Conservation (phyloP, 257 asterid genomes). For the Solanum rostratum region DNA sequence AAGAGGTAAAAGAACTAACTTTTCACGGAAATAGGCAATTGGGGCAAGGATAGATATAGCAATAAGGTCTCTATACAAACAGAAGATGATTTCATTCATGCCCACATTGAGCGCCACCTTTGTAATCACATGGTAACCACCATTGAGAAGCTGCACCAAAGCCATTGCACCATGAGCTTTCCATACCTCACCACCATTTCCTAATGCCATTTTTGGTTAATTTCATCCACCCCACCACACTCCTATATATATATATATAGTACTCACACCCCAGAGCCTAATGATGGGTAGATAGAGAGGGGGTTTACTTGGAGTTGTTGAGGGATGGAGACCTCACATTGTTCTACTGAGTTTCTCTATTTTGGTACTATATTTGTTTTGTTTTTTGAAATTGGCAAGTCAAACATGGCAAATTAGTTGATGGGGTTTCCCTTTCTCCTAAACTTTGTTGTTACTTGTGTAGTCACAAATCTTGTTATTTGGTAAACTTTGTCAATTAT, state of each 20-base stretch:
- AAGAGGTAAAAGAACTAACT: constrained; percentile 27
- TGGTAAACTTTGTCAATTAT: too few species aligned
- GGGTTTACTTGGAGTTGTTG: neutral
- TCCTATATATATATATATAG: neutral
- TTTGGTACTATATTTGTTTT: neutral
- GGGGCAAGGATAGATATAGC: constrained; percentile 88
- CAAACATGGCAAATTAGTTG: neutral
- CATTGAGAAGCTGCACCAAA: constrained; percentile 61
- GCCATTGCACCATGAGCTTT: constrained; percentile 85
- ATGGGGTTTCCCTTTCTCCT: neutral
- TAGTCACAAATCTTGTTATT: too few species aligned
- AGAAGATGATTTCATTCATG: constrained; percentile 81
- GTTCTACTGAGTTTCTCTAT: neutral
- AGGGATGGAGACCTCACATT: neutral
- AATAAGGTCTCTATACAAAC: constrained; percentile 70
- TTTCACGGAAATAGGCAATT: constrained; percentile 78
- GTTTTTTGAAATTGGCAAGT: neutral
- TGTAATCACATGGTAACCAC: constrained; percentile 87
- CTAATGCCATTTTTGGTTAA: constrained; percentile 12
- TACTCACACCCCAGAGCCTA: neutral
- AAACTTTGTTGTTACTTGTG: too few species aligned
- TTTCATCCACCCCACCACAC: neutral
- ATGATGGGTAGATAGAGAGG: neutral
- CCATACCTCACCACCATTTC: constrained; percentile 47
- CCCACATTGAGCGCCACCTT: constrained; percentile 94